Percentiles rank a stretch among this genome's conserved stretches.
Evolutionary conservation across 352 stramenopile genomes (phyloP).

Genomic region (Elongisporangium anandrum): DNA sequence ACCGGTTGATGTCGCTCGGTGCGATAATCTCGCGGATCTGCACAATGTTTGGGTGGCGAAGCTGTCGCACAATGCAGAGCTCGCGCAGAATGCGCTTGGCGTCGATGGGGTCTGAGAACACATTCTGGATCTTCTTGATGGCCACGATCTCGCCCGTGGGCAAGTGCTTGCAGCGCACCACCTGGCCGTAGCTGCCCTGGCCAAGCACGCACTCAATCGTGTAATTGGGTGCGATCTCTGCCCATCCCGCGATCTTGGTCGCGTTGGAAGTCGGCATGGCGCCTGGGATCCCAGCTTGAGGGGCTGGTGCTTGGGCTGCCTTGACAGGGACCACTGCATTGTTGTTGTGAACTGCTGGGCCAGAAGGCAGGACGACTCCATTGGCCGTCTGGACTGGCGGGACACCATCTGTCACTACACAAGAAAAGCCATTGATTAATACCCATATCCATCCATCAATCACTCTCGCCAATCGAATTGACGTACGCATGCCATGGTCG

Average conservation of each 20-base stretch:
- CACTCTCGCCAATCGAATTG: background rate
- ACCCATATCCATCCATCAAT: background rate
- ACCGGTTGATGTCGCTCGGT: slow-evolving; percentile 61
- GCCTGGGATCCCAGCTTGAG: slow-evolving; percentile 10
- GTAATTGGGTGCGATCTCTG: slow-evolving; percentile 76
- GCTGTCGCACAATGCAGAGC: slow-evolving; percentile 76
- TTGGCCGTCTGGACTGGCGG: background rate
- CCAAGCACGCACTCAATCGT: slow-evolving; percentile 83
- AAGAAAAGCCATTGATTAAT: background rate
- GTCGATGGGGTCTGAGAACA: slow-evolving; percentile 85
- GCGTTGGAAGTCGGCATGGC: slow-evolving; percentile 45
- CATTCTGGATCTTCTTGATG: slow-evolving; percentile 89
- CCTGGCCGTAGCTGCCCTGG: slow-evolving; percentile 83
- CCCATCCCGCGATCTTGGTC: slow-evolving; percentile 75
- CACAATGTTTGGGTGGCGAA: slow-evolving; percentile 85
- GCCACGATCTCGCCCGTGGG: slow-evolving; percentile 84
- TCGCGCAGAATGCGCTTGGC: slow-evolving; percentile 84
- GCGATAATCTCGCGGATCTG: slow-evolving; percentile 85
- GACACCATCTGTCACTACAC: background rate
- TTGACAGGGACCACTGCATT: slow-evolving; percentile 2
- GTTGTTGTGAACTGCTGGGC: slow-evolving; percentile 1
- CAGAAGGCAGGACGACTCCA: background rate
- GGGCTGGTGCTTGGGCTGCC: slow-evolving; percentile 7
- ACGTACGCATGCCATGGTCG: slow-evolving; percentile 45
- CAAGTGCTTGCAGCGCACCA: slow-evolving; percentile 85